phyloP scores from a whole-genome alignment of 2,329 filamentous ascomycete genomes.

The Herpotrichia juniperi region DNA sequence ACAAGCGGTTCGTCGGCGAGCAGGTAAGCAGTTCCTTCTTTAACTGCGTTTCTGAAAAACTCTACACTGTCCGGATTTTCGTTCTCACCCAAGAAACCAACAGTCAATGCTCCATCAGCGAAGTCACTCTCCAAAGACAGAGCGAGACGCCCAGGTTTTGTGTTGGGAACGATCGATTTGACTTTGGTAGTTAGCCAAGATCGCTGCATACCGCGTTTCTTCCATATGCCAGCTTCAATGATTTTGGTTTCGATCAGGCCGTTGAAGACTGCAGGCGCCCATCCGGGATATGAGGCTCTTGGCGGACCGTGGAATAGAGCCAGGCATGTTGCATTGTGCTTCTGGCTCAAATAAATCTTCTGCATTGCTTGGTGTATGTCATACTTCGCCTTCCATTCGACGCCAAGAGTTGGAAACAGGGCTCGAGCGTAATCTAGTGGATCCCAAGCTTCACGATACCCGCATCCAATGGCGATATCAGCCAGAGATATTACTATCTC shows the following conservation, averaged over 20 bases:
- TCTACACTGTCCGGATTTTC: background rate
- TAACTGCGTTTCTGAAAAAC: background rate
- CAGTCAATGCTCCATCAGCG: background rate
- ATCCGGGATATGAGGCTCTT: background rate
- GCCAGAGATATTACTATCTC: background rate
- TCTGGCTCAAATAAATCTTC: background rate
- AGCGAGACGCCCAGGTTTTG: background rate
- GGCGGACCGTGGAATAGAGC: background rate
- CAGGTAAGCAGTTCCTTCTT: background rate
- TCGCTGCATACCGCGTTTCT: background rate
- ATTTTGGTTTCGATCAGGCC: background rate
- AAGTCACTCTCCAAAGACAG: background rate
- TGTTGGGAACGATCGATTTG: background rate
- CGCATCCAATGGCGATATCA: slow-evolving; percentile 1
- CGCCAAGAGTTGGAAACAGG: background rate
- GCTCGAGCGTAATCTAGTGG: background rate
- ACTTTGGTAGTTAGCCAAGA: background rate
- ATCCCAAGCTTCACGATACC: slow-evolving; percentile 1
- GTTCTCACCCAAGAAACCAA: background rate
- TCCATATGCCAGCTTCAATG: background rate
- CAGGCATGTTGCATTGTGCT: slow-evolving; percentile 1
- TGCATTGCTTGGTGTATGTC: background rate
- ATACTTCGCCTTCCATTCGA: slow-evolving; percentile 1
- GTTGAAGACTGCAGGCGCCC: slow-evolving; percentile 2
- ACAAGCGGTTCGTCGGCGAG: slow-evolving; percentile 1